Base-by-base conservation (phyloP, 768 basidiomycete species). In the Neoboletus subvelutipes region DNA sequence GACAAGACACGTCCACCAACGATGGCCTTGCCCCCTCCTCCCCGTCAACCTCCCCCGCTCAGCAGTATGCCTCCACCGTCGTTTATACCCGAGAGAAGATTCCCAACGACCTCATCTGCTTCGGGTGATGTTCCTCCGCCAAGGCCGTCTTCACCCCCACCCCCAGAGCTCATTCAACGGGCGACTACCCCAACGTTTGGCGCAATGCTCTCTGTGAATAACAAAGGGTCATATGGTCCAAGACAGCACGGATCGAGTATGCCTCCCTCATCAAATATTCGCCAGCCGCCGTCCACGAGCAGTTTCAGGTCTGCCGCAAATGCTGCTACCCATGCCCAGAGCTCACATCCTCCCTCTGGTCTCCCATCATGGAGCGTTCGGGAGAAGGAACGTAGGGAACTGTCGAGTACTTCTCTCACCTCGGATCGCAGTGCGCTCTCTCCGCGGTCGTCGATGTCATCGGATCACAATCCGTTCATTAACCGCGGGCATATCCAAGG, bases 121-220 rank as follows among this genome's bases (percentile, higher is more conserved):
- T 77, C 80, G 5, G 75, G 78, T 43, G 87, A 88, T 59, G 71
- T 75, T 6, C 89, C 90, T 12, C 94, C 95, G 0, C 88, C 91
- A 29, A 80, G 95, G 43, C 96, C 96, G 0, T 88, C 86, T 4
- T 98, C 96, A 0, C 95, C 96, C 2, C 95, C 94, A 6, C 96
- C 94, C 18, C 77, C 88, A 18, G 94, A 98, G 55, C 88, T 97
- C 67, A 86, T 97, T 58, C 88, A 92, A 66, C 89, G 95, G 15
- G 93, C 95, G 11, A 92, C 92, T 4, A 93, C 92, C 1, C 92
- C 92, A 1, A 87, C 87, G 8, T 85, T 90, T 62, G 88, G 88
- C 2, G 74, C 83, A 2, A 79, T 82, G 52, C 75, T 88, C 18
- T 78, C 80, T 39, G 79, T 86, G 10, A 82, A 83, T 34, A 79